Conservation (phyloP, 1,284 basidiomycete genomes). For the Puccinia horiana region DNA sequence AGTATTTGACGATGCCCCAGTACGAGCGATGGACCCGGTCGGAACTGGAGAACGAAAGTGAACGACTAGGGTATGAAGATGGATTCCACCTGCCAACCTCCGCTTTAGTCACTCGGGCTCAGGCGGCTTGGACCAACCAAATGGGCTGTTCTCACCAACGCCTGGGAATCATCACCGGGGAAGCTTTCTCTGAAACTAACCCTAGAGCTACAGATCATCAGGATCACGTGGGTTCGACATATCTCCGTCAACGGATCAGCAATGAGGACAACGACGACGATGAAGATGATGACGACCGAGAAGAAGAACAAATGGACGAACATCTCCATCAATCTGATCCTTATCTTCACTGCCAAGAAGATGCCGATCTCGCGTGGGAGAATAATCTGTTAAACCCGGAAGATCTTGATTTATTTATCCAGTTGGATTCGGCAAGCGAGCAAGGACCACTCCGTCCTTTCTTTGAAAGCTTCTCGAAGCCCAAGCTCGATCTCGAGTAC, state of each 20-base stretch:
- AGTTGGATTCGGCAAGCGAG: not conserved
- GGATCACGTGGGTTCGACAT: not conserved
- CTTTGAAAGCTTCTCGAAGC: slow-evolving; percentile 7
- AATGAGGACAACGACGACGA: not conserved
- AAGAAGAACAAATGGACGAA: not conserved
- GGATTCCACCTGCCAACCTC: not conserved
- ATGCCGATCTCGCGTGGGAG: not conserved
- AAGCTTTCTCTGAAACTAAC: not conserved
- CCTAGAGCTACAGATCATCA: not conserved
- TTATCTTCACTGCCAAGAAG: not conserved
- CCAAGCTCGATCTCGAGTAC: slow-evolving; percentile 1
- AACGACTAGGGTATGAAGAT: slow-evolving; percentile 30
- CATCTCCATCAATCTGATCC: not conserved
- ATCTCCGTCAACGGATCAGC: not conserved
- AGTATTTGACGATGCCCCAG: slow-evolving; percentile 4
- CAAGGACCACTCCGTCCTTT: not conserved
- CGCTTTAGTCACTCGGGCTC: not conserved
- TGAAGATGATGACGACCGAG: not conserved
- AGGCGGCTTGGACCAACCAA: slow-evolving; percentile 17
- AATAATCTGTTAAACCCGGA: not conserved
- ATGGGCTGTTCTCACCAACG: not conserved
- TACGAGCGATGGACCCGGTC: slow-evolving; percentile 29
- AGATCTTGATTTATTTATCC: not conserved
- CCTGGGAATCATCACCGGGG: not conserved
- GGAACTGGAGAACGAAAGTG: slow-evolving; percentile 36